These are phyloP conservation scores for Acacia confusa DNA, from an alignment of 306 rosid species.

Conservation along the genomic window DNA sequence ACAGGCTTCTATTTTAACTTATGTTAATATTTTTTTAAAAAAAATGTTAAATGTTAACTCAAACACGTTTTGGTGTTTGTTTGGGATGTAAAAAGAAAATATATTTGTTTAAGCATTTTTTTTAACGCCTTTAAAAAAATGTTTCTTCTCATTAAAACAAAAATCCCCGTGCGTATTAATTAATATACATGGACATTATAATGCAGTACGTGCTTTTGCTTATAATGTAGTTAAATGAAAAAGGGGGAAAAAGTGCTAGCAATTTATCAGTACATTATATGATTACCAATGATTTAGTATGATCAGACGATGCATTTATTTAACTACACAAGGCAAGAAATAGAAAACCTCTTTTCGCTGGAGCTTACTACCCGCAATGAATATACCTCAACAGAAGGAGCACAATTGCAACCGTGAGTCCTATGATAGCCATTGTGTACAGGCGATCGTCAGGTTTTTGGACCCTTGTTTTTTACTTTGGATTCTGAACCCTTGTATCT, in stretches of 20 bases:
- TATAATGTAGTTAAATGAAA: too few species aligned
- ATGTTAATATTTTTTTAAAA: too few species aligned
- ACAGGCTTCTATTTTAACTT: too few species aligned
- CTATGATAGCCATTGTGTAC: conserved; percentile 91
- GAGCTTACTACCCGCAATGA: conserved; percentile 9
- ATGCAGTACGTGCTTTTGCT: too few species aligned
- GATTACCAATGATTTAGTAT: conserved; percentile 3
- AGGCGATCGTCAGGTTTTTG: conserved; percentile 73
- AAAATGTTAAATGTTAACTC: too few species aligned
- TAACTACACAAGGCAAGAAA: neutral
- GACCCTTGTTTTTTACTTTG: conserved; percentile 49
- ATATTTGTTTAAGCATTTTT: too few species aligned
- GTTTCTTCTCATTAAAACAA: too few species aligned
- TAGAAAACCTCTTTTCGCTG: conserved; percentile 20
- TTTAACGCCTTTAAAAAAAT: too few species aligned
- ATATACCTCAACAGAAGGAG: conserved; percentile 62
- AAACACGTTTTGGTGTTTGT: too few species aligned
- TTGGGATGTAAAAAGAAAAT: too few species aligned
- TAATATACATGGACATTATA: too few species aligned
- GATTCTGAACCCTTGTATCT: conserved; percentile 48
- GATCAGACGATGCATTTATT: conserved; percentile 24
- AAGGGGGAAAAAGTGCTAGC: neutral
- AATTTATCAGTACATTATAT: neutral
- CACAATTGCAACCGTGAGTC: conserved; percentile 82
- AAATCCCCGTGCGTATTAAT: too few species aligned